Base-by-base conservation (phyloP, 805 yeast genomes). In the Zygotorulaspora chibaensis region DNA sequence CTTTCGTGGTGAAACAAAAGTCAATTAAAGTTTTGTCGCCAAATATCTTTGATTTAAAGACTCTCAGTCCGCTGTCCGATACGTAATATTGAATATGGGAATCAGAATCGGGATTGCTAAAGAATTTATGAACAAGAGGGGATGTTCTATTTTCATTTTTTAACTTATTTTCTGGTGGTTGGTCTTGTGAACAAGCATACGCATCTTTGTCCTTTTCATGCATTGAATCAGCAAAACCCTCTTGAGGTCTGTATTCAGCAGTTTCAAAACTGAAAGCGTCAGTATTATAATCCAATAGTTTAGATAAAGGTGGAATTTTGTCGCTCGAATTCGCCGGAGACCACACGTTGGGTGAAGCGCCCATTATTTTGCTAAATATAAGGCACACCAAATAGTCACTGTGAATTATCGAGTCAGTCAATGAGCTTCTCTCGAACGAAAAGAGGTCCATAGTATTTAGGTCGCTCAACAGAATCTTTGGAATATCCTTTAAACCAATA, bases 61-160 rank as follows among this genome's bases (percentile, higher is more conserved):
- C 56, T 15, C 96, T 66, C 2, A 87, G 72, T 1, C 96, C 96
- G 9, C 64, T 68, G 18, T 67, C 56, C 0, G 90, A 77, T 4
- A 78, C 81, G 59, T 83, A 89, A 61, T 89, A 89, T 61, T 90
- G 97, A 8, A 78, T 63, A 58, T 81, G 86, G 0, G 95, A 73
- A 52, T 85, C 91, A 0, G 95, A 84, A 58, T 85, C 95, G 0
- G 97, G 97, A 56, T 90, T 90, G 3, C 91, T 81, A 67, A 88
- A 88, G 57, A 77, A 87, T 34, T 77, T 73, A 57, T 87, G 95
- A 45, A 79, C 77, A 52, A 84, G 81, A 0, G 96, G 95, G 4
- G 87, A 80, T 5, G 48, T 53, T 43, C 73, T 57, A 4, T 36
- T 20, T 35, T 54, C 52, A 16, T 58, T 51, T 15, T 50, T 42